Percentiles rank a stretch among this genome's conserved stretches.
Evolutionary conservation across 352 stramenopile species (phyloP).

Genomic region (Globisporangium radiosum): DNA sequence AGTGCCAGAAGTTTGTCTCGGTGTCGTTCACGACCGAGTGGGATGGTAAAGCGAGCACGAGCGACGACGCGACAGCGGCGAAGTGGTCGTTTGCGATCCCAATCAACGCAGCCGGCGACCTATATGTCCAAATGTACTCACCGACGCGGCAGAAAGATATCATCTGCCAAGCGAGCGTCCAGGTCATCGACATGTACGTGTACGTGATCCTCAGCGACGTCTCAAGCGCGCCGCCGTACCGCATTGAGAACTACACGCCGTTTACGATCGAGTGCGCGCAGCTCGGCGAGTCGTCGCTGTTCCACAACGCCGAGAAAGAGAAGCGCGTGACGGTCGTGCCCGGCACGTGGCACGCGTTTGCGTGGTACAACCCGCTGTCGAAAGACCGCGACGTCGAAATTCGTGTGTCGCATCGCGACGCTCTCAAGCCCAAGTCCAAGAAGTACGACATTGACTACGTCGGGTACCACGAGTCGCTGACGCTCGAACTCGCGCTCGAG

Average conservation of each 20-base stretch:
- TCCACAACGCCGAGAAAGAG: constrained; percentile 51
- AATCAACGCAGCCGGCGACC: constrained; percentile 67
- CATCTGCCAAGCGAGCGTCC: constrained; percentile 80
- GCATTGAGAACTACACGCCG: constrained; percentile 86
- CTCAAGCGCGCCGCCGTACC: constrained; percentile 71
- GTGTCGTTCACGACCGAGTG: constrained; percentile 72
- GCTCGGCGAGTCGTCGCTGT: constrained; percentile 59
- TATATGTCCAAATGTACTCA: constrained; percentile 80
- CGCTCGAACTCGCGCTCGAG: constrained; percentile 42
- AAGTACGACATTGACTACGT: constrained; percentile 84
- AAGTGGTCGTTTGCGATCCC: constrained; percentile 79
- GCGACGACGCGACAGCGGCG: constrained; percentile 34
- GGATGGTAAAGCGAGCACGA: constrained; percentile 9
- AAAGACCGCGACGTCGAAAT: constrained; percentile 81
- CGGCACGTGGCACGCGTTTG: constrained; percentile 73
- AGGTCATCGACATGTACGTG: constrained; percentile 86
- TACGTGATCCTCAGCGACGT: constrained; percentile 84
- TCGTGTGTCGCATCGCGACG: constrained; percentile 44
- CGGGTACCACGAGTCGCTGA: constrained; percentile 64
- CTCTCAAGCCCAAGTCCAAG: constrained; percentile 47
- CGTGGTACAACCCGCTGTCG: constrained; percentile 79
- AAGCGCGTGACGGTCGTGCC: constrained; percentile 42
- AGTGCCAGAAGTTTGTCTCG: constrained; percentile 71
- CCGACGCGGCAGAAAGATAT: constrained; percentile 61
- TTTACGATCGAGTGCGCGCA: constrained; percentile 74